These are phyloP conservation scores for Bretschneidera sinensis DNA, from an alignment of 345 rosid species.

Conservation along the genomic window DNA sequence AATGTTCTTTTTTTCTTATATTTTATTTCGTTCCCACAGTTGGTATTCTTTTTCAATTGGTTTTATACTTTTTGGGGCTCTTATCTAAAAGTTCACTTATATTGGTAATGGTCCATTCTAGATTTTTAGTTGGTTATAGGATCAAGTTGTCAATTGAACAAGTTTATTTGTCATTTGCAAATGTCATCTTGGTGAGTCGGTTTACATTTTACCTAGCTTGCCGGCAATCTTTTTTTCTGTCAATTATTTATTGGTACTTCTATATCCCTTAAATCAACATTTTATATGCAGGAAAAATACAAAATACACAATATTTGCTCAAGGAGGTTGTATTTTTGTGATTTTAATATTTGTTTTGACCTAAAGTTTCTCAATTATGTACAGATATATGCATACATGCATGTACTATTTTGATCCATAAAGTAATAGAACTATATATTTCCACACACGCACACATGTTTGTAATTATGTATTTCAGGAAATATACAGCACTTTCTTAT, in stretches of 20 bases:
- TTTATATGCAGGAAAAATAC: constrained; percentile 69
- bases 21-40: too few relatives aligned
- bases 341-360: constrained; percentile 9
- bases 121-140: background rate
- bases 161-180: background rate
- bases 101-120: background rate
- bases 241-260: constrained; percentile 1
- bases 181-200: background rate
- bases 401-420: too few relatives aligned
- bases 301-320: constrained; percentile 94
- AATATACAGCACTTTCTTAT: too few relatives aligned
- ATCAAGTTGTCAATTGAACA: background rate
- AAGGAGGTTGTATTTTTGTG: constrained; percentile 78
- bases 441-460: too few relatives aligned
- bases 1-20: too few relatives aligned
- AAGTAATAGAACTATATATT: too few relatives aligned
- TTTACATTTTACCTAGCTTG: background rate
- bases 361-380: background rate
- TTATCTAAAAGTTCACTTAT: too few relatives aligned
- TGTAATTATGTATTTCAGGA: too few relatives aligned
- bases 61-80: too few relatives aligned
- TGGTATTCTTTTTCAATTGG: too few relatives aligned
- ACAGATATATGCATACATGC: too few relatives aligned
- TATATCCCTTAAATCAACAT: constrained; percentile 10
- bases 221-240: background rate